These are phyloP conservation scores for Suhomyces coccinellae DNA, from an alignment of 1,139 yeast genomes.

Conservation along the genomic window DNA sequence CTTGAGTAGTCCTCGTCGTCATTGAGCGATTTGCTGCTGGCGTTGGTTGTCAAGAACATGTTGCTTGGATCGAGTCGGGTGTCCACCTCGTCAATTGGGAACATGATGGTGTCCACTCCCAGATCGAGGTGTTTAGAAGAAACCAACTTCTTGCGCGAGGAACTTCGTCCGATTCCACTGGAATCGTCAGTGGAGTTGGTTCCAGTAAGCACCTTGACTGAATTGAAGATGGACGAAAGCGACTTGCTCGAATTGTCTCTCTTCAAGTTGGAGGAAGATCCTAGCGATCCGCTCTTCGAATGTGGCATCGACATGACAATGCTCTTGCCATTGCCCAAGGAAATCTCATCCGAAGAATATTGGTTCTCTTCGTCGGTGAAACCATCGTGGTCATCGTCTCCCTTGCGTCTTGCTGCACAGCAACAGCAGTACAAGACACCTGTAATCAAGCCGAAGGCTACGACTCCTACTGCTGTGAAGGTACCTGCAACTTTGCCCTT, in stretches of 20 bases:
- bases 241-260: constrained; percentile 42
- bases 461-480: constrained; percentile 66
- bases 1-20: constrained; percentile 77
- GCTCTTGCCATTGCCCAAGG: constrained; percentile 24
- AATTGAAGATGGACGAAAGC: constrained; percentile 31
- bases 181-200: constrained; percentile 8
- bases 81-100: constrained; percentile 59
- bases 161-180: constrained; percentile 28
- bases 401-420: constrained; percentile 24
- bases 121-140: constrained; percentile 14
- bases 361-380: constrained; percentile 45
- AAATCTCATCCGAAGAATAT: constrained; percentile 32
- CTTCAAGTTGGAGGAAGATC: constrained; percentile 22
- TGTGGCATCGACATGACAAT: constrained; percentile 16
- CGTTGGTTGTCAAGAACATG: constrained; percentile 54
- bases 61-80: constrained; percentile 68
- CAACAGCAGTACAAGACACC: constrained; percentile 42
- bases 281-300: constrained; percentile 15
- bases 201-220: constrained; percentile 21
- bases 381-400: constrained; percentile 25
- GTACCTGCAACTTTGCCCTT: constrained; percentile 74
- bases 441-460: constrained; percentile 41
- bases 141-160: constrained; percentile 34
- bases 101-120: constrained; percentile 18
- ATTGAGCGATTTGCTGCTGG: constrained; percentile 62